These are phyloP conservation scores for Polytrichum commune DNA, from an alignment of 225 moss, liverwort and hornwort genomes.

Conservation along the genomic window DNA sequence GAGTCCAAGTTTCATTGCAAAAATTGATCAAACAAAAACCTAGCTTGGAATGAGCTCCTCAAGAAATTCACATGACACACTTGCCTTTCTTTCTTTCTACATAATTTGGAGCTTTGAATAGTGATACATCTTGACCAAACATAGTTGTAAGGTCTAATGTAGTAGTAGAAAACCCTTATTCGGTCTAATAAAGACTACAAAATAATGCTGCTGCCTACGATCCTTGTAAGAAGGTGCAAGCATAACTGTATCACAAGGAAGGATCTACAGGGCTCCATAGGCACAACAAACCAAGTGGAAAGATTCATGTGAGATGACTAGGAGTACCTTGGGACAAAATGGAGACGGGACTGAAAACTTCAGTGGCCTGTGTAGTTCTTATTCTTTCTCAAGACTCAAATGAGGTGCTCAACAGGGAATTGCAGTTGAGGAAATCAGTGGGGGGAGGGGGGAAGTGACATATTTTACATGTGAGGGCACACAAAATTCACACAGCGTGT, in stretches of 20 bases:
- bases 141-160: not conserved
- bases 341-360: no score
- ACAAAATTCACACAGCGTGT: constrained; percentile 33
- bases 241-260: not conserved
- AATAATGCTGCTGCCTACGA: not conserved
- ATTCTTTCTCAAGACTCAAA: not conserved
- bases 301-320: no score
- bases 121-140: not conserved
- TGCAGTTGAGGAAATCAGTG: constrained; percentile 1
- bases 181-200: not conserved
- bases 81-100: not conserved
- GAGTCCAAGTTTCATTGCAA: no score
- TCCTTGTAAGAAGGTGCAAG: not conserved
- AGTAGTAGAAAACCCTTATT: not conserved
- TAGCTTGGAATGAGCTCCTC: no score
- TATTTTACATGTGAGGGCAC: constrained; percentile 29
- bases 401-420: constrained; percentile 5
- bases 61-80: no score
- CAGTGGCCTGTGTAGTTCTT: no score
- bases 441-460: constrained; percentile 11
- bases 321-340: no score
- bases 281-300: no score
- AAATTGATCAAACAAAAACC: no score
- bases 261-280: not conserved
- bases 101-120: not conserved